phyloP scores from a whole-genome alignment of 2,329 filamentous ascomycete genomes.

The Sporothrix humicola region DNA sequence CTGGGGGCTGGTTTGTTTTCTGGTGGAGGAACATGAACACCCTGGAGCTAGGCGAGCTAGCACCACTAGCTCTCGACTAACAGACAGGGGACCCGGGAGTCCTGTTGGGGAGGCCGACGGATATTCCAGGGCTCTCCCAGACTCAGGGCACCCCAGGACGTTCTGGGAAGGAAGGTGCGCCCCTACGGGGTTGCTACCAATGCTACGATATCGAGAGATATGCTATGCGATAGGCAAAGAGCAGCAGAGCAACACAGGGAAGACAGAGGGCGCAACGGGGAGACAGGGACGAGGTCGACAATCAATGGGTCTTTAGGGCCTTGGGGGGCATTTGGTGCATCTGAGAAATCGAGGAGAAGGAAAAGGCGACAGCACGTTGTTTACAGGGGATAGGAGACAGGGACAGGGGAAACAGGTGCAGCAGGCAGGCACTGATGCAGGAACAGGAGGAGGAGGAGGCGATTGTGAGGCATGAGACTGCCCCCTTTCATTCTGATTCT shows the following conservation, averaged over 20 bases:
- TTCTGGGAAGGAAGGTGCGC: constrained; percentile 9
- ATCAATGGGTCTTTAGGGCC: neutral
- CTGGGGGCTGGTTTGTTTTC: constrained; percentile 10
- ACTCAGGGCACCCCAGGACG: neutral
- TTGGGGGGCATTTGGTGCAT: no score
- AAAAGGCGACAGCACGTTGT: neutral
- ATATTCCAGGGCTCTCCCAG: no score
- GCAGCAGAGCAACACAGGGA: neutral
- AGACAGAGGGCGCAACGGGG: neutral
- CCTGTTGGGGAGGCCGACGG: neutral
- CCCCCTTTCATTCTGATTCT: constrained; percentile 9
- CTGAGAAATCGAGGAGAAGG: no score
- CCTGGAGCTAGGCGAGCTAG: neutral
- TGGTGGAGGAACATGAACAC: neutral
- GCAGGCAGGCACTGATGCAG: neutral
- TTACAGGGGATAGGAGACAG: no score
- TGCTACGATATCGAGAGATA: neutral
- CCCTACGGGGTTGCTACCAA: neutral
- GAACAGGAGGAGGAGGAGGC: neutral
- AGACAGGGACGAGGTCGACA: neutral
- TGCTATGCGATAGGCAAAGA: neutral
- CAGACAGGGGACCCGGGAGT: neutral
- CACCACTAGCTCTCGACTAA: neutral
- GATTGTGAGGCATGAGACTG: neutral
- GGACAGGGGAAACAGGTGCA: neutral